A percentile compares a stretch with the other conserved stretches of the same genome.
phyloP scores from a whole-genome alignment of 139 green algal species.

The Chlamydomonas eustigma region DNA sequence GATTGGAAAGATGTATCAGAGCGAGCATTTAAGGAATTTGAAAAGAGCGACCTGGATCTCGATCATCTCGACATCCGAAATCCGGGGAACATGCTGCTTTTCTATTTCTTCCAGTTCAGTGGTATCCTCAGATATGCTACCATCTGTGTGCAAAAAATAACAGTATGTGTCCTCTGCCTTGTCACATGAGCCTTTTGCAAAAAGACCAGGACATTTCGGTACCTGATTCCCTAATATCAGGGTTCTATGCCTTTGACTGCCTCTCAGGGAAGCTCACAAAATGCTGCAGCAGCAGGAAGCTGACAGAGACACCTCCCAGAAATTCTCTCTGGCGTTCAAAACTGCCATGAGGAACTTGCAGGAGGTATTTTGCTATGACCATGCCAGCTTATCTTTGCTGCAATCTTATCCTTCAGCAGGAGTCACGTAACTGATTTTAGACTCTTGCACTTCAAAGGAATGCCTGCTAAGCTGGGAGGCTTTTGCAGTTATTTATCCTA shows the following conservation, averaged over 20 bases:
- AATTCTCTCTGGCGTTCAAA: background rate
- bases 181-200: background rate
- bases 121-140: background rate
- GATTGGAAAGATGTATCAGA: background rate
- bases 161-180: background rate
- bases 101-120: background rate
- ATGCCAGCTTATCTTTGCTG: too few species aligned
- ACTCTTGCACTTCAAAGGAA: too few species aligned
- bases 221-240: background rate
- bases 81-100: background rate
- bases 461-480: too few species aligned
- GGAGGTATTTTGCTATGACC: too few species aligned
- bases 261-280: background rate
- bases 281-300: background rate
- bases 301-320: background rate
- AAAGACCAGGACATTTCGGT: background rate
- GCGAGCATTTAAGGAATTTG: background rate
- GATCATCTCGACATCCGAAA: background rate
- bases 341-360: background rate
- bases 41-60: background rate
- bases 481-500: too few species aligned
- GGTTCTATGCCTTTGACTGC: background rate
- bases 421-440: too few species aligned
- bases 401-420: too few species aligned
- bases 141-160: background rate